phyloP scores from a whole-genome alignment of 1,139 yeast species.

The Yamadazyma epiphylla region DNA sequence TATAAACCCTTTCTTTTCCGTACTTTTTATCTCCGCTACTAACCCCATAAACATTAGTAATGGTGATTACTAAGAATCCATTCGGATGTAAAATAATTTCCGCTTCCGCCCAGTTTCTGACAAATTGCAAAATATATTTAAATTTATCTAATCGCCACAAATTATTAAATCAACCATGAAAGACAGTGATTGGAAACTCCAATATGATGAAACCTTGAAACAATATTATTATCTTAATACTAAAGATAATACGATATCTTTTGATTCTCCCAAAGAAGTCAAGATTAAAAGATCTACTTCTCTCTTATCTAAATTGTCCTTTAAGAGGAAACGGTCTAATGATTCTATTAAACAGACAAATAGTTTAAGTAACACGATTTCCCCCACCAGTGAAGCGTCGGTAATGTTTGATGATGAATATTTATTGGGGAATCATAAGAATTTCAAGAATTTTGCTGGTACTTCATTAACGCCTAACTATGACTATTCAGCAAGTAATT shows the following conservation, averaged over 20 bases:
- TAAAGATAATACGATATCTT: slow-evolving; percentile 27
- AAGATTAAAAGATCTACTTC: slow-evolving; percentile 12
- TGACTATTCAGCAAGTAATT: slow-evolving; percentile 3
- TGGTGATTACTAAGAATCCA: no score
- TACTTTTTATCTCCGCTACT: no score
- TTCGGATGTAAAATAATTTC: no score
- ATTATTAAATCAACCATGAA: no score
- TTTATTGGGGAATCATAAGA: slow-evolving; percentile 20
- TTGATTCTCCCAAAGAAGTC: slow-evolving; percentile 43
- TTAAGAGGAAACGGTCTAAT: slow-evolving; percentile 8
- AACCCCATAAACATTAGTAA: no score
- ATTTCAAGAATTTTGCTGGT: slow-evolving; percentile 31
- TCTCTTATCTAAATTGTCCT: slow-evolving; percentile 11
- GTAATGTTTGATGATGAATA: slow-evolving; percentile 23
- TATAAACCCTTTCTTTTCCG: no score
- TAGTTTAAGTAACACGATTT: slow-evolving; percentile 2
- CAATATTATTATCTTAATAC: slow-evolving; percentile 37
- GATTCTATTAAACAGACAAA: slow-evolving; percentile 6
- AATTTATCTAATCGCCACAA: no score
- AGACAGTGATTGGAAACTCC: slow-evolving; percentile 16
- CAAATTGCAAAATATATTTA: no score
- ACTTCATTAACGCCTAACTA: slow-evolving; percentile 18
- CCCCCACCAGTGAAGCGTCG: neutral
- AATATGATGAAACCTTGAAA: slow-evolving; percentile 30
- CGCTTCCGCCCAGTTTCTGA: no score